Evolutionary conservation across 345 rosid genomes (phyloP), one percentile per base, ranked within the genome.

Genomic region (Murraya koenigii): DNA sequence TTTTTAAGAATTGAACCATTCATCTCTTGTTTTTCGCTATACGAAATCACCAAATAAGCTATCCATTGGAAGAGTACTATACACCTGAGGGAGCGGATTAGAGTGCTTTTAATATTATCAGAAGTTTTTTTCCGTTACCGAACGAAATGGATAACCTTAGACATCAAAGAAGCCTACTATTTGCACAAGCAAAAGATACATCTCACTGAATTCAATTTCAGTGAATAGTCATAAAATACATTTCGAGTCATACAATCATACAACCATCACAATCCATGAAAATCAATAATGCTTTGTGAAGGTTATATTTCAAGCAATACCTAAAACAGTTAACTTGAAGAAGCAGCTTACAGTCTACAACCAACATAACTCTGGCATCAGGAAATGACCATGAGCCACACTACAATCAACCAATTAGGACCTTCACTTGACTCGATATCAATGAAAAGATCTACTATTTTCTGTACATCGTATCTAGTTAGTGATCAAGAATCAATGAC

Each of bases 391-490:
- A 73, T 26, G 81, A 83, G 67, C 79, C 82, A 78, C n/a, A 17
- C 61, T 49, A 78, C 52, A 47, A 47, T 58, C 72, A 75, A 71
- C 80, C 71, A 75, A 64, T 64, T 60, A 62, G 75, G 76, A 66
- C 67, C 77, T 61, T 81, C 62, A 66, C 47, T 20, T 62, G 69
- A 82, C 80, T 85, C 62, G 62, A 74, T 66, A 79, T 72, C 78
- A 64, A 75, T 64, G 65, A 74, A 72, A 66, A 71, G 75, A 78
- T 73, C 80, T 70, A 73, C 81, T 81, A 79, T 78, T 83, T 83
- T 83, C 85, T 89, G 88, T 90, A 82, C 91, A 85, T n/a, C n/a
- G 35, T 80, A 66, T 71, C 85, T 62, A 73, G 84, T 86, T 75
- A 84, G 89, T 47, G 76, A 74, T 75, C 71, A 84, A 54, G 85